Base-by-base conservation (phyloP, 2,329 filamentous ascomycete genomes). In the Aureobasidium sp. region DNA sequence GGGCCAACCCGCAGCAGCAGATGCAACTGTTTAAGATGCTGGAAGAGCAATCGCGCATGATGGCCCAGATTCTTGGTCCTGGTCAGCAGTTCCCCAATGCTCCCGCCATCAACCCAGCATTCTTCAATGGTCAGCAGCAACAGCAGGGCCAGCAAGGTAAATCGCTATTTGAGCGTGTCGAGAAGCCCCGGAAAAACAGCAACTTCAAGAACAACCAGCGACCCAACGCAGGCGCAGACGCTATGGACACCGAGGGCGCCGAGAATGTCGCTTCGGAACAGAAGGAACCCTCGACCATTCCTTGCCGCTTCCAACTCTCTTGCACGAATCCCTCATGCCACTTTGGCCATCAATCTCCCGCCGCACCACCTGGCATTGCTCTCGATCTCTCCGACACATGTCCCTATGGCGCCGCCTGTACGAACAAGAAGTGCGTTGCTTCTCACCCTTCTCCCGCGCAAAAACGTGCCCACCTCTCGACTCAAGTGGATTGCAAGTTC, bases 321-420 rank as follows among this genome's bases (percentile, higher is more conserved):
- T 99, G 94, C 79, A 90, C 88, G 42, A 95, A 95, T 75, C 86
- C 85, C 68, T 90, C 95, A 65, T 99, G 94, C 78, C 88, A 87
- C 67, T 99, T 91, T 73, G 94, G 91, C 20, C 94, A 99, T 71
- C 93, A 97, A 77, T 96, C 92, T 17, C 91, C 94, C 1, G 91
- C 89, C 2, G 92, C 93, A 36, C 88, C 90, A 3, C 87, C 88
- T 2, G 89, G 88, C 31, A 84, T 83, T 2, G 82, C 86, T 0
- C 81, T 97, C 63, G 94, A 97, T 73, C 82, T 92, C 67, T 84
- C 81, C 63, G 91, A 96, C 70, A 81, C 83, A 20, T 99, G 94
- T 78, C 83, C 83, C 20, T 97, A 89, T 69, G 93, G 91, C 22
- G 91, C 86, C 2, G 91, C 91, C 9, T 99, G 94, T 84, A 96